Percentiles rank a stretch among this genome's conserved stretches.
Evolutionary conservation across 2,329 filamentous ascomycete genomes (phyloP).

Genomic region (Fusarium armeniacum): DNA sequence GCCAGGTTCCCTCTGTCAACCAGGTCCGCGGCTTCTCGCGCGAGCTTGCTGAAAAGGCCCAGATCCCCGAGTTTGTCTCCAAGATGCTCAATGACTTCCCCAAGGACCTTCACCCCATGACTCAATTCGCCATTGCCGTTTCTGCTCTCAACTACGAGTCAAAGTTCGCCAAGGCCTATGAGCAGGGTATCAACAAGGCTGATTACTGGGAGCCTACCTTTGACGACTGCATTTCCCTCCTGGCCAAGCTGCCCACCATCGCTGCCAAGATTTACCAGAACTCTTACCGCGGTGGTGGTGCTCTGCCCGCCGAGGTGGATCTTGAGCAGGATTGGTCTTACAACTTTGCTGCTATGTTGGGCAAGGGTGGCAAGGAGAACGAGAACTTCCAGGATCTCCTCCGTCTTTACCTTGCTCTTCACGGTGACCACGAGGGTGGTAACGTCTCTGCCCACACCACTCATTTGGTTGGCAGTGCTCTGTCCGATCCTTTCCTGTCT

Average conservation of each 20-base stretch:
- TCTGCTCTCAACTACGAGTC: slow-evolving; percentile 96
- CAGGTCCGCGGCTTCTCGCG: slow-evolving; percentile 88
- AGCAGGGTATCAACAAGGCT: slow-evolving; percentile 89
- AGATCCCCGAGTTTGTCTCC: slow-evolving; percentile 84
- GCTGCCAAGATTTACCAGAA: slow-evolving; percentile 99
- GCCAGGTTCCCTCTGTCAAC: slow-evolving; percentile 84
- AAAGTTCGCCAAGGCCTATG: slow-evolving; percentile 93
- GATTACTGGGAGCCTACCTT: slow-evolving; percentile 99
- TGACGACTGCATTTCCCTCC: slow-evolving; percentile 91
- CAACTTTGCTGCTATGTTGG: slow-evolving; percentile 97
- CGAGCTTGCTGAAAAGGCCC: slow-evolving; percentile 87
- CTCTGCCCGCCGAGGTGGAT: slow-evolving; percentile 83
- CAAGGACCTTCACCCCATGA: slow-evolving; percentile 95
- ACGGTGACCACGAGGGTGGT: slow-evolving; percentile 97
- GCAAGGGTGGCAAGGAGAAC: slow-evolving; percentile 88
- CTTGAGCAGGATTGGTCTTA: slow-evolving; percentile 94
- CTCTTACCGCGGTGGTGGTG: slow-evolving; percentile 79
- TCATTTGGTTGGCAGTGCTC: slow-evolving; percentile 92
- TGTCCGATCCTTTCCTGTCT: slow-evolving; percentile 94
- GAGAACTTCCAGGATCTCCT: slow-evolving; percentile 96
- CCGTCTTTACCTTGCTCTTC: slow-evolving; percentile 92
- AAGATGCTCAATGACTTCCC: slow-evolving; percentile 93
- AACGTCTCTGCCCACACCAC: slow-evolving; percentile 97
- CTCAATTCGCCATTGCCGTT: slow-evolving; percentile 94
- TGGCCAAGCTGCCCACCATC: slow-evolving; percentile 96